Evolutionary conservation across 768 basidiomycete genomes (phyloP), one percentile per base, ranked within the genome.

Genomic region (Mycena filopes): DNA sequence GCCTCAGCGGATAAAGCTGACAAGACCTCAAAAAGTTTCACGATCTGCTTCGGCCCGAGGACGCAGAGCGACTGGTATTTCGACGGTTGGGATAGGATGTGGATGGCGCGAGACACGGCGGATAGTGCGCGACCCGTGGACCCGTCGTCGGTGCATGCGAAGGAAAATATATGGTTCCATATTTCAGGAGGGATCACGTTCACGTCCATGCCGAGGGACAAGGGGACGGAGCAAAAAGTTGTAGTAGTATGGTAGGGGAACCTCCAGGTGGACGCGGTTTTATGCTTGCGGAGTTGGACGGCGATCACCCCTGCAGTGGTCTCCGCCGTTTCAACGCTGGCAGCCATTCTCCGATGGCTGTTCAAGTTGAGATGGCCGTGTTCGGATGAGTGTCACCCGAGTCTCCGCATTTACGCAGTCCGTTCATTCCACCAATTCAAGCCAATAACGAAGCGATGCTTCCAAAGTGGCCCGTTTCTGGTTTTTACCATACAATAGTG

Each of bases 21-120:
- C 23, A 63, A 21, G 10, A 31, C 26, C 18, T 12, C 54, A n/a
- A 43, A 33, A 31, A 55, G 54, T 40, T 42, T 55, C 46, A 41
- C n/a, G 28, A 63, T 36, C 54, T 49, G 61, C 26, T 49, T 25
- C 28, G 26, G 53, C 18, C 61, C 54, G 42, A 55, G 16, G 20
- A 49, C 40, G 12, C 61, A 48, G 26, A 63, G 2, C n/a, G 61
- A 63, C 54, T 63, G 61, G 61, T 63, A 63, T 33, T 63, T 63
- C 4, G 48, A 18, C 42, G 61, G 46, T 29, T 33, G 55, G 36
- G 61, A 63, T 13, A 49, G 16, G 28, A 23, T 40, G 10, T 63
- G 53, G 42, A 63, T 25, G 13, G 46, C 40, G 16, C 54, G 54
- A 29, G 61, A 63, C 9, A 63, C 61, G 4, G 5, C 11, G 36